Evolutionary conservation across 2,329 filamentous ascomycete genomes (phyloP).

Genomic region (Fusarium staphyleae): DNA sequence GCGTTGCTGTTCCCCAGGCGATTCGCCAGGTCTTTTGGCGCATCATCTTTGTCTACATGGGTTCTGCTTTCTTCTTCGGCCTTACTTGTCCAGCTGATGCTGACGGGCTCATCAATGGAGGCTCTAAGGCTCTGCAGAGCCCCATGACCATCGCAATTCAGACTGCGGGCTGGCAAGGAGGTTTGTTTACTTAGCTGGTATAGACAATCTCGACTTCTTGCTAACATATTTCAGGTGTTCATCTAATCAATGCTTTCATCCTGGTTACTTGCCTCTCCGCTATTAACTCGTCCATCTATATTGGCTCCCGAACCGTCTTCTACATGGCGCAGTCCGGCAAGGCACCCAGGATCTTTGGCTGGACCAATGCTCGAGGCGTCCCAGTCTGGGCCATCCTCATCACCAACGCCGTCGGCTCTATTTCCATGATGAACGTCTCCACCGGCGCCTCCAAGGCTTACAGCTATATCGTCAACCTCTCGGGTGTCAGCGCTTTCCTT

Average conservation of each 20-base stretch:
- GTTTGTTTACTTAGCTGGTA: slow-evolving; percentile 42
- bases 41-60: slow-evolving; percentile 71
- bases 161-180: slow-evolving; percentile 75
- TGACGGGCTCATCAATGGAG: slow-evolving; percentile 65
- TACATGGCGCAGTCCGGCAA: slow-evolving; percentile 79
- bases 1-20: slow-evolving; percentile 62
- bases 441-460: slow-evolving; percentile 72
- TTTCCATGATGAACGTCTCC: slow-evolving; percentile 78
- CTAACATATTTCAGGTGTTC: slow-evolving; percentile 53
- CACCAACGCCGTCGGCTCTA: slow-evolving; percentile 72
- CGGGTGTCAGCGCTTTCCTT: slow-evolving; percentile 73
- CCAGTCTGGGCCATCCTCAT: slow-evolving; percentile 68
- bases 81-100: slow-evolving; percentile 76
- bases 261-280: slow-evolving; percentile 75
- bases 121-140: slow-evolving; percentile 70
- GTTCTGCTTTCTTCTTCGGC: slow-evolving; percentile 76
- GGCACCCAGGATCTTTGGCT: slow-evolving; percentile 73
- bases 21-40: slow-evolving; percentile 68
- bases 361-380: slow-evolving; percentile 70
- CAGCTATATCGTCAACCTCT: slow-evolving; percentile 73
- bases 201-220: not conserved
- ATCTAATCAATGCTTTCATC: slow-evolving; percentile 81
- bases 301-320: slow-evolving; percentile 75
- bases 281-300: slow-evolving; percentile 79
- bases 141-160: slow-evolving; percentile 78